These are phyloP conservation scores for Ceratobasidium sp. DNA, from an alignment of 1,284 basidiomycete genomes.

Conservation along the genomic window DNA sequence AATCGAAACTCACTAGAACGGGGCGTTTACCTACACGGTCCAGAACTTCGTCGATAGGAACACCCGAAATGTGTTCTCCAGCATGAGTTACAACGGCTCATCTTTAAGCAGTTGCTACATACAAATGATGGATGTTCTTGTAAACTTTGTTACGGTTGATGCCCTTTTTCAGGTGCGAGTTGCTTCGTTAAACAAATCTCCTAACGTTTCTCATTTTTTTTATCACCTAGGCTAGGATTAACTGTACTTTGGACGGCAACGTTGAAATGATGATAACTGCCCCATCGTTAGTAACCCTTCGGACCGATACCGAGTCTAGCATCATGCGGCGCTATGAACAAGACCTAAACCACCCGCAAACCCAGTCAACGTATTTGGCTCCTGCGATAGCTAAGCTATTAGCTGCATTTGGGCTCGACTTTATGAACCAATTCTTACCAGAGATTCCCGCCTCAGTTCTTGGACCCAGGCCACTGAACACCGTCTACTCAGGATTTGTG, in stretches of 20 bases:
- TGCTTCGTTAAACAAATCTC: background rate
- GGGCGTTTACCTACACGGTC: background rate
- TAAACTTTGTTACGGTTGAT: background rate
- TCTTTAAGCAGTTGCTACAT: background rate
- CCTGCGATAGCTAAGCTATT: background rate
- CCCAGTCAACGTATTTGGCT: background rate
- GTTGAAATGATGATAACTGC: slow-evolving; percentile 4
- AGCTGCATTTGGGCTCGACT: background rate
- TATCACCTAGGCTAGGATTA: background rate
- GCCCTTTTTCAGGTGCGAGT: background rate
- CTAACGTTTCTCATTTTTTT: background rate
- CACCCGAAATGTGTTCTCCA: background rate
- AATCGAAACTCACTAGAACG: background rate
- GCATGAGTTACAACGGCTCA: background rate
- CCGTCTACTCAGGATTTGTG: background rate
- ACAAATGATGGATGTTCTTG: background rate
- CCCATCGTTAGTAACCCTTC: background rate
- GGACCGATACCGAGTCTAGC: background rate
- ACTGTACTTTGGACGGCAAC: background rate
- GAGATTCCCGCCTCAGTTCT: too few species aligned
- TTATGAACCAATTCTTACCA: background rate
- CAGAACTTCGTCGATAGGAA: background rate
- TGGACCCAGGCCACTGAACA: background rate
- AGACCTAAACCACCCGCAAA: background rate
- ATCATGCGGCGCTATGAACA: background rate